These are phyloP conservation scores for Striga hermonthica DNA, from an alignment of 305 asterid species.

Conservation along the genomic window DNA sequence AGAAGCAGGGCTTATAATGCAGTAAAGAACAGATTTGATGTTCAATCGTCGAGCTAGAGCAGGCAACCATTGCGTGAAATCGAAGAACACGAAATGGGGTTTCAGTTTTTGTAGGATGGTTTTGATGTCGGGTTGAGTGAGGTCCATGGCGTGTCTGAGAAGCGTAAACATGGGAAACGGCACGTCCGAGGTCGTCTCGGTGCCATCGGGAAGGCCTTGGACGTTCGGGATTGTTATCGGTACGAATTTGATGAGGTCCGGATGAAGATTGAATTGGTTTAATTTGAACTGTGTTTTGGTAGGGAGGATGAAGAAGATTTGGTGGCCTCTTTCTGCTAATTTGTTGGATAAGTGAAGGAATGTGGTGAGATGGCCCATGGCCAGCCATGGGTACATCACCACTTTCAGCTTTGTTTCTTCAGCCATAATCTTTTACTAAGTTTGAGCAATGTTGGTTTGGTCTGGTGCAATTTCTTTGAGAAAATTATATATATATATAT, in stretches of 20 bases:
- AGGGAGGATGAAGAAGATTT: slow-evolving; percentile 56
- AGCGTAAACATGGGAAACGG: slow-evolving; percentile 35
- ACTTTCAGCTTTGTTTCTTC: slow-evolving; percentile 24
- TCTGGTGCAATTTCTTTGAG: too few relatives aligned
- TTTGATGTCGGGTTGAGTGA: slow-evolving; percentile 40
- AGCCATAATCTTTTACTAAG: slow-evolving; percentile 7
- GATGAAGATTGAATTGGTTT: slow-evolving; percentile 47
- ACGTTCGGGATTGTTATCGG: slow-evolving; percentile 49
- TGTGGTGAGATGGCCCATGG: slow-evolving; percentile 66
- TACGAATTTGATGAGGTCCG: slow-evolving; percentile 44
- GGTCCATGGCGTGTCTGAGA: slow-evolving; percentile 55
- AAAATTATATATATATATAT: too few relatives aligned
- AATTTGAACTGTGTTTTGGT: slow-evolving; percentile 41
- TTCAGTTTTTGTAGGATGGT: slow-evolving; percentile 35
- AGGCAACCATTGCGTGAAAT: slow-evolving; percentile 62
- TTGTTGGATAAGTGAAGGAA: slow-evolving; percentile 66
- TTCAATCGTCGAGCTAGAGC: slow-evolving; percentile 35
- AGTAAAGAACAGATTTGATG: slow-evolving; percentile 42
- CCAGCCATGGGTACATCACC: slow-evolving; percentile 71
- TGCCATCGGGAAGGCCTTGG: slow-evolving; percentile 55
- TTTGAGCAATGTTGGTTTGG: too few relatives aligned
- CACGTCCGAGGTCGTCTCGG: slow-evolving; percentile 57
- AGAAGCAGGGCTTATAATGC: slow-evolving; percentile 46
- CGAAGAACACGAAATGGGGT: slow-evolving; percentile 53
- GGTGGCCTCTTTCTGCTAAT: slow-evolving; percentile 61